A percentile compares a stretch with the other conserved stretches of the same genome.
These are phyloP conservation scores for Nitzschia putrida DNA, from an alignment of 108 stramenopile genomes.

Conservation along the genomic window DNA sequence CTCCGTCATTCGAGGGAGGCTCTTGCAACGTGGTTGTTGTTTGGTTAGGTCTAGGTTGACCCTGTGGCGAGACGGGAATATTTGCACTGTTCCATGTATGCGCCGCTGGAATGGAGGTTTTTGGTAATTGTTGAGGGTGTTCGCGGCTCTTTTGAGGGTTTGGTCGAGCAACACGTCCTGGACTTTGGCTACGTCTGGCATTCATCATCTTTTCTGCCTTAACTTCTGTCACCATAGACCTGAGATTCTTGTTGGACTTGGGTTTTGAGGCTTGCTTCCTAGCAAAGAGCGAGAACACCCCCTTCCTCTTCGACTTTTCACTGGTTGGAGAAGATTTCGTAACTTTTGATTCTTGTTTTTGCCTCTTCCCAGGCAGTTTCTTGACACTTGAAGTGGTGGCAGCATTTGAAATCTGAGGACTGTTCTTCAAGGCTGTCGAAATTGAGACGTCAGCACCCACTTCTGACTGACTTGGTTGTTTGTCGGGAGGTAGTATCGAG, in stretches of 20 bases:
- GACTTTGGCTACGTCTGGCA: too few relatives aligned
- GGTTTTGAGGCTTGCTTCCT: background rate
- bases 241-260: background rate
- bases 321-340: background rate
- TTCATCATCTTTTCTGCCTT: slow-evolving; percentile 8
- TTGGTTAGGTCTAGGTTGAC: too few relatives aligned
- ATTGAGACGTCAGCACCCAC: background rate
- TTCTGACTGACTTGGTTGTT: background rate
- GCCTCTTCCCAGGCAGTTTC: background rate
- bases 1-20: too few relatives aligned
- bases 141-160: background rate
- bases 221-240: slow-evolving; percentile 3
- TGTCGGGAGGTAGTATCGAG: background rate
- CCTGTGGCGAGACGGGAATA: too few relatives aligned
- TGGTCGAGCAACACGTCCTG: too few relatives aligned
- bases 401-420: background rate
- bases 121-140: too few relatives aligned
- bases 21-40: too few relatives aligned
- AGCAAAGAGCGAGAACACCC: background rate
- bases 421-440: background rate
- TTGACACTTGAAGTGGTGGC: background rate
- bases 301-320: background rate
- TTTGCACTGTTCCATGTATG: too few relatives aligned
- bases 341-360: background rate
- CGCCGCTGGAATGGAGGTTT: background rate